Conservation (phyloP, 2,329 filamentous ascomycete genomes). For the Coniella vitis region DNA sequence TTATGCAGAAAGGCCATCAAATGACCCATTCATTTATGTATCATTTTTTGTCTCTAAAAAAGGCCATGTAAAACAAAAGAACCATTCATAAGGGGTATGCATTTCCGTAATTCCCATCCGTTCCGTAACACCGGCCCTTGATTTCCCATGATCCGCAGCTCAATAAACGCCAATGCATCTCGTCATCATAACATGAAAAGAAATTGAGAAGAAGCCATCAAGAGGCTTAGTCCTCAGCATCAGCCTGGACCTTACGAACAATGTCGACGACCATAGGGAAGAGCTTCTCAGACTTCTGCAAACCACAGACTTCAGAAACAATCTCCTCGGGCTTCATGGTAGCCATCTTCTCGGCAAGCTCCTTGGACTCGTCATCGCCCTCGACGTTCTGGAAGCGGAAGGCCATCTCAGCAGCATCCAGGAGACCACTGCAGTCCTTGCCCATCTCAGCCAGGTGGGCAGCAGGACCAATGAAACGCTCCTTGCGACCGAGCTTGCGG, state of each 20-base stretch:
- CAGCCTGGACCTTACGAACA: conserved; percentile 78
- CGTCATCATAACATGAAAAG: conserved; percentile 9
- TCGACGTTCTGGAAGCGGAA: conserved; percentile 94
- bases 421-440: conserved; percentile 63
- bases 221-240: conserved; percentile 26
- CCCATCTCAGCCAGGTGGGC: conserved; percentile 79
- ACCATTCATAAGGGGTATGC: conserved; percentile 15
- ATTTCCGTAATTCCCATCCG: conserved; percentile 10
- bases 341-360: conserved; percentile 81
- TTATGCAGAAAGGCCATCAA: conserved; percentile 1
- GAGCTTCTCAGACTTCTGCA: conserved; percentile 70
- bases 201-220: neutral
- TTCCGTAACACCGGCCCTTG: conserved; percentile 10
- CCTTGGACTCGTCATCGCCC: conserved; percentile 80
- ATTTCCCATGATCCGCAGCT: neutral
- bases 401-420: conserved; percentile 83
- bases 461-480: conserved; percentile 91
- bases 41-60: neutral
- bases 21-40: neutral
- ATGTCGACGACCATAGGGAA: conserved; percentile 68
- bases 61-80: conserved; percentile 1
- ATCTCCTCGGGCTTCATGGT: conserved; percentile 59
- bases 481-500: conserved; percentile 88
- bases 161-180: conserved; percentile 10
- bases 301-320: conserved; percentile 72